These are phyloP conservation scores for Panicum miliaceum DNA, from an alignment of 176 grass and related monocot species.

Conservation along the genomic window DNA sequence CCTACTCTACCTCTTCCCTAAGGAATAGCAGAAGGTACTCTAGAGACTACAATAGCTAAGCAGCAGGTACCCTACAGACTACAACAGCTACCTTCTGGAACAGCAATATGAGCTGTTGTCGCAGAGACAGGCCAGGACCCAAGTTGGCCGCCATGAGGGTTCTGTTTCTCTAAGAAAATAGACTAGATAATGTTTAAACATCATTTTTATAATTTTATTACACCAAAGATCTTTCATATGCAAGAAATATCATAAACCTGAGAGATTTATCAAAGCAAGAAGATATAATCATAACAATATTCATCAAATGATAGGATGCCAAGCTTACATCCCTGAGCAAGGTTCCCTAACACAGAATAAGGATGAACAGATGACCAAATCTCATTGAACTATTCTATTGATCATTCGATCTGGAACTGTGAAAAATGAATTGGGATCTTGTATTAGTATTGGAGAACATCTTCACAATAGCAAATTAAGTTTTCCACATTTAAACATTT, in stretches of 20 bases:
- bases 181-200: neutral
- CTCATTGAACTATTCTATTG: slow-evolving; percentile 10
- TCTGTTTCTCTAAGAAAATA: neutral
- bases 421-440: slow-evolving; percentile 17
- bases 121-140: neutral
- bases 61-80: neutral
- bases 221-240: neutral
- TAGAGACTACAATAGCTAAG: neutral
- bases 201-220: neutral
- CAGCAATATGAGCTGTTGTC: neutral
- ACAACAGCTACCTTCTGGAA: neutral
- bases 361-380: slow-evolving; percentile 22
- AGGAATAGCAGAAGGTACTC: neutral
- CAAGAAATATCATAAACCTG: slow-evolving; percentile 10
- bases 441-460: slow-evolving; percentile 30
- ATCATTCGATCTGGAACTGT: slow-evolving; percentile 2
- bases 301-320: slow-evolving; percentile 1
- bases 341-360: neutral
- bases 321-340: slow-evolving; percentile 82
- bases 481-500: neutral
- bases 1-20: neutral
- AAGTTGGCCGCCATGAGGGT: neutral
- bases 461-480: slow-evolving; percentile 5
- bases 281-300: neutral
- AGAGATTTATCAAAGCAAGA: slow-evolving; percentile 1